A percentile compares a stretch with the other conserved stretches of the same genome.
These are phyloP conservation scores for Cicer judaicum DNA, from an alignment of 306 rosid species.

Conservation along the genomic window DNA sequence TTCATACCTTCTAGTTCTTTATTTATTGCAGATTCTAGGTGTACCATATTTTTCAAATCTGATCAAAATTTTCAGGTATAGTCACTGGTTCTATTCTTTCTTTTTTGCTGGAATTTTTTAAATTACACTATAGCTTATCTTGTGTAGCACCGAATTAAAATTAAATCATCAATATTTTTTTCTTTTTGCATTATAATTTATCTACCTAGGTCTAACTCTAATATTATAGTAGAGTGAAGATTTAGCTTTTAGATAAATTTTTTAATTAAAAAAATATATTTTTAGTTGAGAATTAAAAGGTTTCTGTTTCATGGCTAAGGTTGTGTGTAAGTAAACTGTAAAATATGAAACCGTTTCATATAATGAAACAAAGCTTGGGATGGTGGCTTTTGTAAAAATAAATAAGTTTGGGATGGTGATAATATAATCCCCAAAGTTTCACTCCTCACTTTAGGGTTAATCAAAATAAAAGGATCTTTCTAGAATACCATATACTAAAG, in stretches of 20 bases:
- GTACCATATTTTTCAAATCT: conserved; percentile 49
- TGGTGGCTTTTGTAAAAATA: neutral
- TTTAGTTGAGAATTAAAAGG: neutral
- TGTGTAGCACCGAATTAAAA: conserved; percentile 24
- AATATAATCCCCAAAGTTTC: neutral
- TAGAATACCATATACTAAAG: neutral
- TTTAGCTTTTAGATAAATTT: conserved; percentile 10
- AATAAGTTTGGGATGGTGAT: conserved; percentile 1
- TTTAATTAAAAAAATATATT: neutral
- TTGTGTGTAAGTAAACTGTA: conserved; percentile 31
- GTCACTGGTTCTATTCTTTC: conserved; percentile 21
- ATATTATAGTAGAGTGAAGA: neutral
- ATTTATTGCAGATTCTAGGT: conserved; percentile 55
- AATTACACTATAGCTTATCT: conserved; percentile 2
- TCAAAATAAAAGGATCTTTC: neutral
- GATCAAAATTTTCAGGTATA: conserved; percentile 65
- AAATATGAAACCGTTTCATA: conserved; percentile 14
- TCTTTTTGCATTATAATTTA: conserved; percentile 6
- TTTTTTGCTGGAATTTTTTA: conserved; percentile 21
- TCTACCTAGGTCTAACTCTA: conserved; percentile 2
- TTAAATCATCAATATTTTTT: neutral
- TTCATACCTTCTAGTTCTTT: neutral
- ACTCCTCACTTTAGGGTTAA: neutral
- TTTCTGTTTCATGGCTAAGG: conserved; percentile 4
- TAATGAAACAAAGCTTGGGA: conserved; percentile 9